Conservation (phyloP, 2,329 filamentous ascomycete species). For the Penicillium sp. region DNA sequence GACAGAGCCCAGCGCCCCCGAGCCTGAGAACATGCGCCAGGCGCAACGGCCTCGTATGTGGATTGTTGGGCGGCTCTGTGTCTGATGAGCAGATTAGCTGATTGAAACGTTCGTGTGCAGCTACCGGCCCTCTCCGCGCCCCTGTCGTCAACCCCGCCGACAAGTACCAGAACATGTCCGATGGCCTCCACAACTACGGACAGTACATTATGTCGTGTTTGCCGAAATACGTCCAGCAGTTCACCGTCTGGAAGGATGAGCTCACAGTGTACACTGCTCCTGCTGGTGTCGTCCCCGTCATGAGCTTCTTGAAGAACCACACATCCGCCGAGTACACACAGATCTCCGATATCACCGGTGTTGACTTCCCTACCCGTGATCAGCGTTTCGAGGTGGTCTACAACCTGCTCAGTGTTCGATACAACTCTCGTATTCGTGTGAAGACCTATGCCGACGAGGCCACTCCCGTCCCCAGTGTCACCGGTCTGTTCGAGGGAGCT, state of each 20-base stretch:
- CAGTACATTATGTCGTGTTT: conserved; percentile 94
- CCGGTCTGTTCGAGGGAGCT: conserved; percentile 81
- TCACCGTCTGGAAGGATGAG: conserved; percentile 99
- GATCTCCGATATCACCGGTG: conserved; percentile 83
- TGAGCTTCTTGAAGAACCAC: conserved; percentile 95
- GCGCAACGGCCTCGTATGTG: conserved; percentile 48
- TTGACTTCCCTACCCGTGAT: conserved; percentile 91
- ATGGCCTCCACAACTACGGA: conserved; percentile 87
- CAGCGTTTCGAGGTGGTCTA: conserved; percentile 98
- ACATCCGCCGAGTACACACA: conserved; percentile 95
- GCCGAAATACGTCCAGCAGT: conserved; percentile 98
- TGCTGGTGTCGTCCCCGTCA: conserved; percentile 79
- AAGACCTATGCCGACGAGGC: conserved; percentile 99
- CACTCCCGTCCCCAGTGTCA: conserved; percentile 84
- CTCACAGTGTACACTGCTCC: conserved; percentile 90
- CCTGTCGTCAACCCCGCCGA: conserved; percentile 87
- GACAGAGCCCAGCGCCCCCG: conserved; percentile 53
- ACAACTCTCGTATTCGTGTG: conserved; percentile 93
- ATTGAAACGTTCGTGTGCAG: conserved; percentile 25
- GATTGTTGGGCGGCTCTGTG: background rate
- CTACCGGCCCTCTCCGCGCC: conserved; percentile 60
- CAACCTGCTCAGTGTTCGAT: conserved; percentile 89
- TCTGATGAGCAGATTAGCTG: conserved; percentile 10
- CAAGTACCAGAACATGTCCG: conserved; percentile 81
- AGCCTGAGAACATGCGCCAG: conserved; percentile 61